Percentiles rank a stretch among this genome's conserved stretches.
Conservation (phyloP, 805 yeast species). For the Lachancea dasiensis region DNA sequence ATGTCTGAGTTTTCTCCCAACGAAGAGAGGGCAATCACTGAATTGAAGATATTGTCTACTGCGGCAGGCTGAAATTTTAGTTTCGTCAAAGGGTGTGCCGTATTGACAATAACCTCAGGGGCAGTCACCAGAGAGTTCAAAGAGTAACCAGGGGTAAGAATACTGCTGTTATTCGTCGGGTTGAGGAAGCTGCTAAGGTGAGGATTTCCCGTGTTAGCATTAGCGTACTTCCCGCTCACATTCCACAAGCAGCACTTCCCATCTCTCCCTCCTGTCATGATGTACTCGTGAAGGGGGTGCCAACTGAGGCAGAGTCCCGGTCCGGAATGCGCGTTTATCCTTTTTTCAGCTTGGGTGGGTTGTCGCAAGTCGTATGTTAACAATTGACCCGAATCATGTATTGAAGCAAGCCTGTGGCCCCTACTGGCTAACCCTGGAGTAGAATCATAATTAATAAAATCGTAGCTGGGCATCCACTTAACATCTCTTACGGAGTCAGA, state of each 20-base stretch:
- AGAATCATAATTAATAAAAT: conserved; percentile 32
- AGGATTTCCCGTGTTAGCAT: conserved; percentile 5
- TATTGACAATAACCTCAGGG: conserved; percentile 68
- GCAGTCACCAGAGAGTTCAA: conserved; percentile 14
- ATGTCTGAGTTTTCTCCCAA: conserved; percentile 63
- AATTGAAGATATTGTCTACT: conserved; percentile 39
- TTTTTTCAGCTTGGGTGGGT: conserved; percentile 55
- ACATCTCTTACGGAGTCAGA: conserved; percentile 66
- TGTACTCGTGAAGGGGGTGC: conserved; percentile 76
- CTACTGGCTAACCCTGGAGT: conserved; percentile 11
- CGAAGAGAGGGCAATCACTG: conserved; percentile 69
- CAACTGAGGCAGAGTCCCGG: conserved; percentile 86
- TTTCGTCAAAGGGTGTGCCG: conserved; percentile 74
- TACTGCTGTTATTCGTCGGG: neutral
- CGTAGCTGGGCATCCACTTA: conserved; percentile 41
- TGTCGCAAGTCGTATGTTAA: conserved; percentile 81
- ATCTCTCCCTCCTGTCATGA: conserved; percentile 92
- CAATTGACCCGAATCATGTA: conserved; percentile 85
- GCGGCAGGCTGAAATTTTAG: conserved; percentile 29
- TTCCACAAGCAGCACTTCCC: conserved; percentile 39
- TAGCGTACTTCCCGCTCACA: conserved; percentile 23
- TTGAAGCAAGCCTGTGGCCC: conserved; percentile 58
- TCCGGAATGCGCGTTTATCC: conserved; percentile 83
- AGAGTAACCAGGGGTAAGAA: conserved; percentile 6
- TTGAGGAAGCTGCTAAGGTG: conserved; percentile 3